A percentile compares a stretch with the other conserved stretches of the same genome.
phyloP scores from a whole-genome alignment of 2,329 filamentous ascomycete species.

The Stagonosporopsis chrysanthemi region DNA sequence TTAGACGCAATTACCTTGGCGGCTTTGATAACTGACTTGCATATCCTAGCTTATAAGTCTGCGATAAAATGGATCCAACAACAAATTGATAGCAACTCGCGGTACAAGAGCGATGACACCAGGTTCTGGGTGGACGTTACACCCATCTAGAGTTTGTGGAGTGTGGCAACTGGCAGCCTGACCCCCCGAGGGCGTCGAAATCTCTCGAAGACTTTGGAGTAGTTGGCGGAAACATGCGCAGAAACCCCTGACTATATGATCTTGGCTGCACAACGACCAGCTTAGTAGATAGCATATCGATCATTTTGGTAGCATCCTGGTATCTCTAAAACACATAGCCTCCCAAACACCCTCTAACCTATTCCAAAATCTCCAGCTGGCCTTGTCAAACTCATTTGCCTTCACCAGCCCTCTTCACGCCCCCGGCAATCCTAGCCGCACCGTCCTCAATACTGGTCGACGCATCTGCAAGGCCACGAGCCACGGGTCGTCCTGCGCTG shows the following conservation, averaged over 20 bases:
- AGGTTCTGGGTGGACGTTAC: background rate
- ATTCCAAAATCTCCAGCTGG: background rate
- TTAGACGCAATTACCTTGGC: background rate
- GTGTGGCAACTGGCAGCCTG: background rate
- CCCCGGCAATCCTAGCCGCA: conserved; percentile 52
- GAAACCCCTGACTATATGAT: background rate
- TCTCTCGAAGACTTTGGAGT: background rate
- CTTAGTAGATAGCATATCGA: background rate
- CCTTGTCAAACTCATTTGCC: conserved; percentile 47
- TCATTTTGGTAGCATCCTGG: conserved; percentile 6
- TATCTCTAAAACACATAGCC: background rate
- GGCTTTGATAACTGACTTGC: background rate
- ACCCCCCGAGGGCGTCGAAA: too few species aligned
- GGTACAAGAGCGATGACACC: conserved; percentile 5
- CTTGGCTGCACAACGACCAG: background rate
- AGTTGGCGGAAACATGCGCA: background rate
- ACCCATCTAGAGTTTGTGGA: background rate
- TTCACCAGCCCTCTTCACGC: conserved; percentile 57
- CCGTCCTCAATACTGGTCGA: conserved; percentile 57
- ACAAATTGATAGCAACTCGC: conserved; percentile 1
- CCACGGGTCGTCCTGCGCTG: conserved; percentile 52
- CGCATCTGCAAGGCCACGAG: conserved; percentile 52
- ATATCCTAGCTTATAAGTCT: background rate
- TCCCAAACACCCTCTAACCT: background rate
- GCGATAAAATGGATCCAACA: conserved; percentile 5